Evolutionary conservation across 2,329 filamentous ascomycete genomes (phyloP), one percentile per base, ranked within the genome.

Genomic region (Leptographium radiaticola): DNA sequence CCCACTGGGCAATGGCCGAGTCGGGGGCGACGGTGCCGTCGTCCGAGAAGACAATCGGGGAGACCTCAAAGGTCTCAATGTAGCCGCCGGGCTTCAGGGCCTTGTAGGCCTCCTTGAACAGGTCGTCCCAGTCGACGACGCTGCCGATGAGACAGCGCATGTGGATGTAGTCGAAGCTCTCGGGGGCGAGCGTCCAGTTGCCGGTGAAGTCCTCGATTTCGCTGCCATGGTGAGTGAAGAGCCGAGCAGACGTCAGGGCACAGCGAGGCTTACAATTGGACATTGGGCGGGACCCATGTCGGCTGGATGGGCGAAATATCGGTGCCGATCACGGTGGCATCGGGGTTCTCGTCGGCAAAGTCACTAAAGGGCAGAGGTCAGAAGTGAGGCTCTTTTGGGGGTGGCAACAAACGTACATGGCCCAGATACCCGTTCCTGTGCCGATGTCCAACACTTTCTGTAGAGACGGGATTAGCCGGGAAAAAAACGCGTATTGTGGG

Each of bases 121-220:
- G 43, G 64, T 51, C 74, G 73, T 12, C 67, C 65, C 55, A 80
- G 69, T n/a, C 81, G 61, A 44, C 69, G 68, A 81, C 71, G 47
- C 71, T 72, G 12, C 80, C 80, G 0, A 71, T 66, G 61, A 83
- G 67, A 54, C 75, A 68, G 30, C 76, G 74, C 1, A 74, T 71
- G 62, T 83, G 80, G 46, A 85, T 72, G 58, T 75, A 78, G 64
- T 84, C 79, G 57, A 81, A 80, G 51, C 71, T 63, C 50, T 72
- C 62, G 0, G 68, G 61, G 0, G 72, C 68, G 36, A 67, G 77
- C 62, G 67, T 79, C 69, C 69, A 73, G 0, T 66, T 61, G 7
- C 63, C 69, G 57, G 77, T 76, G 25, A 78, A 73, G 57, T 85
- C 79, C 62, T 84, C 81, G 39, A 84, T 72, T 50, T 82, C 72